phyloP scores from a whole-genome alignment of 1,284 basidiomycete species.

The Mrakiaceae sp. region DNA sequence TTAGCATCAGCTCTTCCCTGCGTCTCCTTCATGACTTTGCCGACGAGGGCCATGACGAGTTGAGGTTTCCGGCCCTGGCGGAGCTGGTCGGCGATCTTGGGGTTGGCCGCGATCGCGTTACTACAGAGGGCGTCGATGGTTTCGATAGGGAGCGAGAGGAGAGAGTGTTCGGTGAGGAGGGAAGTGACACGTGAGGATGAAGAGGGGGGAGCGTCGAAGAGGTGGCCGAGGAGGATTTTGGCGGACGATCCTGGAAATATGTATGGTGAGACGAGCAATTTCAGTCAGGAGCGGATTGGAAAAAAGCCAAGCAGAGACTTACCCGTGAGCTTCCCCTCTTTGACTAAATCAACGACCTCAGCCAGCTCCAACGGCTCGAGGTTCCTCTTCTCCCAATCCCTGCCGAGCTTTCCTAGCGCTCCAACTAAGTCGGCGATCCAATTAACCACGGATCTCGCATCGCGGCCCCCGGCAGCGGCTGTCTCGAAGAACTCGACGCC shows the following conservation, averaged over 20 bases:
- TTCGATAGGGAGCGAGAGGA: background rate
- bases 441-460: background rate
- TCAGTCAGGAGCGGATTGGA: background rate
- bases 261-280: background rate
- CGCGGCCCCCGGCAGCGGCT: background rate
- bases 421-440: background rate
- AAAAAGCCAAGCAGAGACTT: background rate
- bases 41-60: background rate
- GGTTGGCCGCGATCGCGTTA: background rate
- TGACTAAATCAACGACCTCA: background rate
- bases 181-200: background rate
- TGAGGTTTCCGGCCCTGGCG: background rate
- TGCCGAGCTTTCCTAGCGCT: background rate
- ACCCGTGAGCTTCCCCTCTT: background rate
- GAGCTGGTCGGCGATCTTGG: background rate
- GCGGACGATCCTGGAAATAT: background rate
- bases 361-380: background rate
- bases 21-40: background rate
- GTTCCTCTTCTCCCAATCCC: background rate
- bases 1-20: background rate
- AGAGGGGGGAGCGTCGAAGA: background rate
- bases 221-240: background rate
- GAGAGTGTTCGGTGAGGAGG: background rate
- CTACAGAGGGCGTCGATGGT: background rate
- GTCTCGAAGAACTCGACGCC: conserved; percentile 10